These are phyloP conservation scores for Aspergillus ellipticus DNA, from an alignment of 495 filamentous ascomycete genomes.

Conservation along the genomic window DNA sequence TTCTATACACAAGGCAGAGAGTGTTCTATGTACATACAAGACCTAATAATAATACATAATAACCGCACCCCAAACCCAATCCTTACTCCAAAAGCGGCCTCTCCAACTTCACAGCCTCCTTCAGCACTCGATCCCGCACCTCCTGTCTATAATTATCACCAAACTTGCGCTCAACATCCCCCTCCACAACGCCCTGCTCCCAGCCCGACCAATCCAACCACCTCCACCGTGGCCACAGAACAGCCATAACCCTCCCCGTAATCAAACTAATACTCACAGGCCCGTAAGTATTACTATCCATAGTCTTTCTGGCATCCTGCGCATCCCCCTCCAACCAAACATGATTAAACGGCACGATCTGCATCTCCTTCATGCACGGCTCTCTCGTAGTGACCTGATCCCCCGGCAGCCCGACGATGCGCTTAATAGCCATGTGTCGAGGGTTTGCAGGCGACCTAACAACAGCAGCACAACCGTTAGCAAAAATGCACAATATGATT, in stretches of 20 bases:
- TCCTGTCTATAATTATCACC: constrained; percentile 38
- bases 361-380: constrained; percentile 54
- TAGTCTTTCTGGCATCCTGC: constrained; percentile 46
- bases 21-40: neutral
- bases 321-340: constrained; percentile 79
- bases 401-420: constrained; percentile 66
- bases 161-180: constrained; percentile 15
- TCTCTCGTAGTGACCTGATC: constrained; percentile 60
- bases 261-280: constrained; percentile 60
- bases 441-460: constrained; percentile 62
- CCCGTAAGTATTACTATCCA: constrained; percentile 75
- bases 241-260: constrained; percentile 57
- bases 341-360: constrained; percentile 65
- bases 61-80: constrained; percentile 1
- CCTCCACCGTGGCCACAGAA: constrained; percentile 58
- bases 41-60: neutral
- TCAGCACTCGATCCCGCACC: constrained; percentile 37
- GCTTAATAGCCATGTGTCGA: constrained; percentile 58
- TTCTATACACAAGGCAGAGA: neutral
- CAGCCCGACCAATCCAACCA: constrained; percentile 41
- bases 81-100: constrained; percentile 24
- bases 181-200: constrained; percentile 30
- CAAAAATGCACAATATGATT: neutral
- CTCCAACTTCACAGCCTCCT: constrained; percentile 39
- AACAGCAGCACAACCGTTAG: neutral